These are phyloP conservation scores for Fragilaria crotonensis DNA, from an alignment of 108 stramenopile species.

Conservation along the genomic window DNA sequence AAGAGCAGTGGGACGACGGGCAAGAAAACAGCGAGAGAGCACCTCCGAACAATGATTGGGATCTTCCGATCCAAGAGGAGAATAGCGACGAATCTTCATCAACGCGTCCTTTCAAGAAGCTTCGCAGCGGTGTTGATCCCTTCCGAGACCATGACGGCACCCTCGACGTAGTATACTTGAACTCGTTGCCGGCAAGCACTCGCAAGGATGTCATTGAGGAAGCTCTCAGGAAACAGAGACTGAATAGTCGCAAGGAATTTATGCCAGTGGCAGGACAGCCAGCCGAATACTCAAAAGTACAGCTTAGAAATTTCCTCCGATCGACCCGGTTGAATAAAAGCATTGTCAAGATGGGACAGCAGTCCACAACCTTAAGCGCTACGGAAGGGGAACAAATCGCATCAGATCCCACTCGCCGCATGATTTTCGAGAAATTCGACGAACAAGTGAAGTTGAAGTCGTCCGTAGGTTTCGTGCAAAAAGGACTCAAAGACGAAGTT, in stretches of 20 bases:
- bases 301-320: slow-evolving; percentile 87
- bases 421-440: slow-evolving; percentile 21
- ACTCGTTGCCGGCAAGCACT: slow-evolving; percentile 55
- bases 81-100: background rate
- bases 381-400: slow-evolving; percentile 20
- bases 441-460: background rate
- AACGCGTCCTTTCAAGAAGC: too few relatives aligned
- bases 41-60: background rate
- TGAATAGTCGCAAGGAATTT: slow-evolving; percentile 81
- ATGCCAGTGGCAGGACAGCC: slow-evolving; percentile 91
- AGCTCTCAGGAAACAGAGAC: slow-evolving; percentile 64
- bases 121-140: background rate
- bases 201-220: slow-evolving; percentile 78
- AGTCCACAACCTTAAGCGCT: slow-evolving; percentile 1
- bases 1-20: background rate
- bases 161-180: slow-evolving; percentile 47
- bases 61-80: background rate
- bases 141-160: slow-evolving; percentile 7
- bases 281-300: slow-evolving; percentile 74
- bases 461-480: too few relatives aligned
- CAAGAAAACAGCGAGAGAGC: background rate
- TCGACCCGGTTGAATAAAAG: slow-evolving; percentile 53
- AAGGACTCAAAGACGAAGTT: background rate
- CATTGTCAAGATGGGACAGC: slow-evolving; percentile 34
- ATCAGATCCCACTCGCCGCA: slow-evolving; percentile 30